Evolutionary conservation across 164 flowering plant species (phyloP), one percentile per base, ranked within the genome.

Genomic region (Macadamia integrifolia): DNA sequence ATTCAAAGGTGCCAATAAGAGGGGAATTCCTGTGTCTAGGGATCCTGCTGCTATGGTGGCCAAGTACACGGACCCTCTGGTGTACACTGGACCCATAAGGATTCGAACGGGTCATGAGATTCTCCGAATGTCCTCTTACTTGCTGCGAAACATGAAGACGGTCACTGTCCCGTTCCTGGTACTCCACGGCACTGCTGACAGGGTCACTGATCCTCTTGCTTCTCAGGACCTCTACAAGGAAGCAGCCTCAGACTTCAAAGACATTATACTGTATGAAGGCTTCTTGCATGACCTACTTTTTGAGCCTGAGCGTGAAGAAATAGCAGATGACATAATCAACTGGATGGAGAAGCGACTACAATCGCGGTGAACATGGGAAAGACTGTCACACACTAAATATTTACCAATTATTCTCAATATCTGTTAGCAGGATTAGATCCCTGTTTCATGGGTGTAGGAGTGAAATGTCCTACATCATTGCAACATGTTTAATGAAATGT

Each of bases 81-180:
- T 88, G 63, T 88, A 88, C 67, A 88, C 92, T 1, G 90, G 90
- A 1, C 93, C 89, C 30, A 85, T 88, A 5, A 80, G 93, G 70
- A 87, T 86, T 66, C 81, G 93, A 73, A 88, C 93, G 3, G 91
- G 93, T 17, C 87, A 88, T 53, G 93, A 88, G 72, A 88, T 86
- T 40, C 58, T 88, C 56, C 85, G 93, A 11, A 83, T 88, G 49
- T 79, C 88, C 12, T 80, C 90, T 18, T 76, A 81, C 69, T 66
- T 88, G 73, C 81, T 68, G 72, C 80, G 87, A 32, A 86, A 84
- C 77, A 79, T 88, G 72, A 84, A 81, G 75, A 80, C 81, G 7
- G 77, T 88, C 55, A 86, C 80, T 0, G 86, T 86, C 58, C 93
- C 93, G 29, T 53, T 53, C 57, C 57, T 53, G 57, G 57, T 53